These are phyloP conservation scores for Axilococcus clingmanii DNA, from an alignment of 139 green algal genomes.

Conservation along the genomic window DNA sequence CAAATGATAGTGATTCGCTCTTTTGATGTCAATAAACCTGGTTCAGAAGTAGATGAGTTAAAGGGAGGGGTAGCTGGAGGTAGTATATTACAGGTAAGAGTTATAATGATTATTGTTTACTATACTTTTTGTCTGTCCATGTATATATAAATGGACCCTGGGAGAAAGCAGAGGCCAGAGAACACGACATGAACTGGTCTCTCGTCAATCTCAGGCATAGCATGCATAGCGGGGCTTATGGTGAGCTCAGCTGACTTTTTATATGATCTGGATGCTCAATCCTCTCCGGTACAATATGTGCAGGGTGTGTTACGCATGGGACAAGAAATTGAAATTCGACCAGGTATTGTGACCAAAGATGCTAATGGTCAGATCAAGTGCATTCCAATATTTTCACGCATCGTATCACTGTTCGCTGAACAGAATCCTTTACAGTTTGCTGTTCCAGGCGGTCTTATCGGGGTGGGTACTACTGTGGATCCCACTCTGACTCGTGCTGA, in stretches of 20 bases:
- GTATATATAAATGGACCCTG: slow-evolving; percentile 7
- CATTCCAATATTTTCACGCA: slow-evolving; percentile 91
- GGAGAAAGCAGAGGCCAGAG: slow-evolving; percentile 32
- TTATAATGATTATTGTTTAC: not conserved
- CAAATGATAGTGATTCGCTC: slow-evolving; percentile 99
- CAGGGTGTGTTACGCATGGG: slow-evolving; percentile 83
- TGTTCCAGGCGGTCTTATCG: slow-evolving; percentile 96
- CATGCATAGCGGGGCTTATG: slow-evolving; percentile 6
- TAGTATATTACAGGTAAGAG: slow-evolving; percentile 81
- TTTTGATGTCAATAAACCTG: slow-evolving; percentile 99
- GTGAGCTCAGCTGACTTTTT: slow-evolving; percentile 19
- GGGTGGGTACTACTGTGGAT: slow-evolving; percentile 97
- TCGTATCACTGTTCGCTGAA: slow-evolving; percentile 95
- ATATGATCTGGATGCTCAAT: slow-evolving; percentile 27
- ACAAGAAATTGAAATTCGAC: slow-evolving; percentile 93
- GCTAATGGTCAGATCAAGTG: slow-evolving; percentile 77
- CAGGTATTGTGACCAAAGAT: slow-evolving; percentile 97
- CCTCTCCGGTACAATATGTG: slow-evolving; percentile 19
- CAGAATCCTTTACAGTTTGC: slow-evolving; percentile 94
- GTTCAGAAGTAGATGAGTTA: slow-evolving; percentile 91
- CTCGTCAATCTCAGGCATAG: slow-evolving; percentile 30
- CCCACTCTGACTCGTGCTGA: slow-evolving; percentile 95
- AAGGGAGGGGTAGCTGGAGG: slow-evolving; percentile 95
- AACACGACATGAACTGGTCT: slow-evolving; percentile 27
- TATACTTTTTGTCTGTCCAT: not conserved